Percentiles rank a stretch among this genome's conserved stretches.
These are phyloP conservation scores for Colletotrichum liriopes DNA, from an alignment of 2,329 filamentous ascomycete genomes.

Conservation along the genomic window DNA sequence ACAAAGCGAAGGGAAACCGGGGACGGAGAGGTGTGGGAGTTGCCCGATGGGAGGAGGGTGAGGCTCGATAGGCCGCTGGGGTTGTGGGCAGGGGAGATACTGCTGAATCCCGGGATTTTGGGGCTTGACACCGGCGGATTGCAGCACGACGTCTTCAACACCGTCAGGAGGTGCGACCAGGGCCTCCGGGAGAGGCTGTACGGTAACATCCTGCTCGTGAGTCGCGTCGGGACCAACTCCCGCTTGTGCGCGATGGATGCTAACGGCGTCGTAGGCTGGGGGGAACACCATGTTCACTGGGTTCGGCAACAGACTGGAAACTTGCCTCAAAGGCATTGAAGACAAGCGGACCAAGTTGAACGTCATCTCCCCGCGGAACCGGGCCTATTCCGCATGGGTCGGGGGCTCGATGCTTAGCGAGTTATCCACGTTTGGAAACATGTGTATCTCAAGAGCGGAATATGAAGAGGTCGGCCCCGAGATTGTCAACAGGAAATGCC, in stretches of 20 bases:
- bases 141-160: neutral
- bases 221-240: neutral
- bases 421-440: constrained; percentile 9
- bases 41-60: constrained; percentile 13
- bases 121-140: constrained; percentile 6
- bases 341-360: neutral
- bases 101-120: constrained; percentile 10
- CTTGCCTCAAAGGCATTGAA: neutral
- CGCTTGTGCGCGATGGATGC: neutral
- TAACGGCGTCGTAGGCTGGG: constrained; percentile 11
- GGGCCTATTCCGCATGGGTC: constrained; percentile 10
- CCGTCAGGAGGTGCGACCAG: neutral
- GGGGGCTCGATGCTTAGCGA: constrained; percentile 25
- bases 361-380: constrained; percentile 2
- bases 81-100: constrained; percentile 7
- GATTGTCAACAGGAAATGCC: constrained; percentile 12
- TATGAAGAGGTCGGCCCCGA: constrained; percentile 20
- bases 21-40: neutral
- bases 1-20: neutral
- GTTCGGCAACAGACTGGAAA: neutral
- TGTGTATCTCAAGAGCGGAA: constrained; percentile 17
- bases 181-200: neutral
- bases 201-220: constrained; percentile 12
- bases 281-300: constrained; percentile 13
- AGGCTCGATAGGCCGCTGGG: constrained; percentile 15